Evolutionary conservation across 2,329 filamentous ascomycete genomes (phyloP).

Genomic region (Fusarium mundagurra): DNA sequence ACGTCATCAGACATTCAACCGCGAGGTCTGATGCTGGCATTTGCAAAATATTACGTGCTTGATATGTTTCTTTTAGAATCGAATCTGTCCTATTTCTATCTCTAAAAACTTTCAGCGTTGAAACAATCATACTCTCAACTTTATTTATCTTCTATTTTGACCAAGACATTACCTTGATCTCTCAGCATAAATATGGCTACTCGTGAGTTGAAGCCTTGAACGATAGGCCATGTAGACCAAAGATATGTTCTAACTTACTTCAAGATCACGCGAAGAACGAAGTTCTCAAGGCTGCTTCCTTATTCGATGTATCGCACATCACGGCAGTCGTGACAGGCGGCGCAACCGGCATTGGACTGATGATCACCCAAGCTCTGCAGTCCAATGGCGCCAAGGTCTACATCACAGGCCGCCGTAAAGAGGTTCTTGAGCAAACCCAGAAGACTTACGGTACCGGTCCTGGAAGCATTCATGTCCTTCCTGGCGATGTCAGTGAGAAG

Average conservation of each 20-base stretch:
- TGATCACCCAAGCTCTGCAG: neutral
- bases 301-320: conserved; percentile 9
- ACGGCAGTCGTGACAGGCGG: neutral
- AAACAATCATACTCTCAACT: fast-evolving
- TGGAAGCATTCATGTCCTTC: neutral
- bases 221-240: fast-evolving
- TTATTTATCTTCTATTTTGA: fast-evolving
- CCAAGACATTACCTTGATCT: no score
- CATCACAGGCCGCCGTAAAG: conserved; percentile 1
- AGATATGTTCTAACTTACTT: fast-evolving
- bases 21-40: neutral
- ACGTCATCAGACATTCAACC: neutral
- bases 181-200: no score
- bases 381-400: conserved; percentile 13
- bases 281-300: neutral
- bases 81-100: fast-evolving
- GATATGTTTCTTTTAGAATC: fast-evolving
- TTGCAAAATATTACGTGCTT: neutral
- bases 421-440: neutral
- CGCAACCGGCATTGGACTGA: neutral
- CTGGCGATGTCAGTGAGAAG: neutral
- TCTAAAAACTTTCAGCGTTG: fast-evolving
- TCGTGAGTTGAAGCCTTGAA: fast-evolving
- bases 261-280: neutral
- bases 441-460: neutral